These are phyloP conservation scores for Syzygium aromaticum DNA, from an alignment of 345 rosid genomes.

Conservation along the genomic window DNA sequence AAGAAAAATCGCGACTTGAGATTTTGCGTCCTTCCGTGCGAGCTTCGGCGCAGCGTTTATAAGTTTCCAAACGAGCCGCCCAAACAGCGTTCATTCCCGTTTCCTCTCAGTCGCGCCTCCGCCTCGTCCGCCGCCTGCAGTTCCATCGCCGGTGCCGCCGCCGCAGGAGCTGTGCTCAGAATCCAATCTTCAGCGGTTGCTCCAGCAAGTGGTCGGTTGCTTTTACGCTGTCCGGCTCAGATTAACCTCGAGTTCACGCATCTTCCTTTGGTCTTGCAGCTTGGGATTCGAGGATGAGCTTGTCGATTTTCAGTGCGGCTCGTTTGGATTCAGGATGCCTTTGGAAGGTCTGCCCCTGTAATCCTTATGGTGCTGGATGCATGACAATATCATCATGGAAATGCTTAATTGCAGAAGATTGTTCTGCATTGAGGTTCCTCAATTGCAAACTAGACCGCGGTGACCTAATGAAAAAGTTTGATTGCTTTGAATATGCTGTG, in stretches of 20 bases:
- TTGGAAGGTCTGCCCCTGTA: slow-evolving; percentile 30
- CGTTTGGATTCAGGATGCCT: slow-evolving; percentile 19
- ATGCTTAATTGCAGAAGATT: neutral
- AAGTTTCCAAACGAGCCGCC: neutral
- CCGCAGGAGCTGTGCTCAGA: neutral
- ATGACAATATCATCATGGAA: neutral
- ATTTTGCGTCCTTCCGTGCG: neutral
- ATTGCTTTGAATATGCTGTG: neutral
- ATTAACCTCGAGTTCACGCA: neutral
- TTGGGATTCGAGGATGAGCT: neutral
- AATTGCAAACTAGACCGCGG: neutral
- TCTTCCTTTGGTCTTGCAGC: neutral
- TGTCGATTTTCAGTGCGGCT: slow-evolving; percentile 20
- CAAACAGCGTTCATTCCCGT: neutral
- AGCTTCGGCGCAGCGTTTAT: neutral
- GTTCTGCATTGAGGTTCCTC: neutral
- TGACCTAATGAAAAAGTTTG: neutral
- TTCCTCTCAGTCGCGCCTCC: neutral
- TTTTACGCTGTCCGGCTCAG: neutral
- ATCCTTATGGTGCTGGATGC: neutral
- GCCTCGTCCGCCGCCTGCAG: neutral
- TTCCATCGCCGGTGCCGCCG: neutral
- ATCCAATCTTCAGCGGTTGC: neutral
- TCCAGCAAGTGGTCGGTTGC: neutral
- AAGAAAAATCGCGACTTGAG: neutral